Percentiles rank a stretch among this genome's conserved stretches.
Evolutionary conservation across 2,329 filamentous ascomycete species (phyloP).

Genomic region (Aspergillus pseudoterreus): DNA sequence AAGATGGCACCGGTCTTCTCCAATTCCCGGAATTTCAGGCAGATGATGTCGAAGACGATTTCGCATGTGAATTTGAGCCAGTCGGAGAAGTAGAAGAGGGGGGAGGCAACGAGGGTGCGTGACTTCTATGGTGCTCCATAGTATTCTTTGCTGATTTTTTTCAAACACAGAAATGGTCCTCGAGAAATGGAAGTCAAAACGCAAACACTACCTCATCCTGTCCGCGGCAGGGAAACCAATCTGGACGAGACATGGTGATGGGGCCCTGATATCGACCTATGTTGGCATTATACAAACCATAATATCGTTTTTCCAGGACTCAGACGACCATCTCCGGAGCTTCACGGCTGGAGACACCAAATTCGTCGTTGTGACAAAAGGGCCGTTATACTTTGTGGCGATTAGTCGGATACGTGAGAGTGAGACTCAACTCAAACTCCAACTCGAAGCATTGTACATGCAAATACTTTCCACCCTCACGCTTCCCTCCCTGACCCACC

Average conservation of each 20-base stretch:
- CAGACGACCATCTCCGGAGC: constrained; percentile 70
- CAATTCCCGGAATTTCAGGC: constrained; percentile 33
- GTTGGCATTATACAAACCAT: constrained; percentile 96
- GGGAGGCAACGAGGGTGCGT: constrained; percentile 54
- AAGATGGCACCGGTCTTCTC: constrained; percentile 31
- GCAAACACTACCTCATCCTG: constrained; percentile 95
- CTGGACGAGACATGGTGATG: constrained; percentile 90
- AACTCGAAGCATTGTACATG: constrained; percentile 95
- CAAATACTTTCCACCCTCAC: constrained; percentile 96
- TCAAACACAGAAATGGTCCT: constrained; percentile 48
- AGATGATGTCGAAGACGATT: constrained; percentile 60
- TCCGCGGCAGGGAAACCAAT: constrained; percentile 97
- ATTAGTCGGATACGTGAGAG: constrained; percentile 92
- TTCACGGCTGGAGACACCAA: constrained; percentile 84
- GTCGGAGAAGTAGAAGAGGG: constrained; percentile 59
- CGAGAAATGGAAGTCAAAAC: constrained; percentile 78
- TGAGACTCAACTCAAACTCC: constrained; percentile 77
- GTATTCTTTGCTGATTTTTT: neutral
- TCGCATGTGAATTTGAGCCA: constrained; percentile 71
- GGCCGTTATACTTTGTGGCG: constrained; percentile 86
- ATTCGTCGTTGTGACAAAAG: constrained; percentile 81
- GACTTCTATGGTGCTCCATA: neutral
- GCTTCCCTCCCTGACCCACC: constrained; percentile 75
- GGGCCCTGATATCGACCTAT: constrained; percentile 84
- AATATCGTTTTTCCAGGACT: constrained; percentile 89